A percentile compares a stretch with the other conserved stretches of the same genome.
These are phyloP conservation scores for Collybiopsis luxurians DNA, from an alignment of 768 basidiomycete genomes.

Conservation along the genomic window DNA sequence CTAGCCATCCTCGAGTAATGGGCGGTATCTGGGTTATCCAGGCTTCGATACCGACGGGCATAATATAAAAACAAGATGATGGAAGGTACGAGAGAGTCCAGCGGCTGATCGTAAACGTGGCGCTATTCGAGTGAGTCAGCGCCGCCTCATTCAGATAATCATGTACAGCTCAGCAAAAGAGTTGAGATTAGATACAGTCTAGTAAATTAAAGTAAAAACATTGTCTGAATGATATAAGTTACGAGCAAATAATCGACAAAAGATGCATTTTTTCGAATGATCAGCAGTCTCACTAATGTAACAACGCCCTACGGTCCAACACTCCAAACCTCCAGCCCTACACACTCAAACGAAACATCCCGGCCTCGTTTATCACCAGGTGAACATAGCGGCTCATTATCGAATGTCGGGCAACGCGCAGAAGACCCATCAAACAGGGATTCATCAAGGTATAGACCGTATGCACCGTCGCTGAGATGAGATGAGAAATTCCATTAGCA, in stretches of 20 bases:
- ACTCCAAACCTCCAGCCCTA: conserved; percentile 91
- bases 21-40: conserved; percentile 93
- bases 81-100: no score
- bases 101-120: no score
- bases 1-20: conserved; percentile 85
- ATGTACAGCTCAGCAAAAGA: no score
- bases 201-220: no score
- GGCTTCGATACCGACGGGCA: conserved; percentile 85
- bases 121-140: no score
- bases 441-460: conserved; percentile 86
- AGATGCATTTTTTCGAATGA: no score
- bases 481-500: background rate
- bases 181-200: no score
- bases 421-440: conserved; percentile 82
- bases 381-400: conserved; percentile 78
- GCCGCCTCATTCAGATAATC: no score
- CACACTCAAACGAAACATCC: conserved; percentile 80
- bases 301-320: conserved; percentile 41
- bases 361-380: conserved; percentile 41
- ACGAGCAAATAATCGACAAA: no score
- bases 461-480: conserved; percentile 70
- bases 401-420: conserved; percentile 82
- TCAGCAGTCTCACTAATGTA: background rate
- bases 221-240: no score
- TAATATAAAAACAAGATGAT: conserved; percentile 22